phyloP scores from a whole-genome alignment of 371 early-diverging fungal genomes.

The Actinomucor elegans region DNA sequence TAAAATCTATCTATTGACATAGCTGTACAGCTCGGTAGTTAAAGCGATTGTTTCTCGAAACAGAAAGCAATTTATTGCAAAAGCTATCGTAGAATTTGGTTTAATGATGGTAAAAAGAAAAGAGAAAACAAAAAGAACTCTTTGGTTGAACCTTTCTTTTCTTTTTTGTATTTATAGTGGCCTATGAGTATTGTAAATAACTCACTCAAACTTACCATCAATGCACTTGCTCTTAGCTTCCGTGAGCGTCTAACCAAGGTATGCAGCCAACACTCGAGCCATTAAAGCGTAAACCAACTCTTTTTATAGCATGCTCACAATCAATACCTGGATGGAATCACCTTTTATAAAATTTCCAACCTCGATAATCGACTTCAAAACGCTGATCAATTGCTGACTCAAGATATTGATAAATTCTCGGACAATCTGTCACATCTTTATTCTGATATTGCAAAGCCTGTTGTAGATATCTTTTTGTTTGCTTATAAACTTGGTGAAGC shows the following conservation, averaged over 20 bases:
- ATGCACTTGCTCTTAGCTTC: slow-evolving; percentile 74
- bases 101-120: slow-evolving; percentile 66
- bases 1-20: background rate
- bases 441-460: slow-evolving; percentile 82
- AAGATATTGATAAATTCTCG: slow-evolving; percentile 87
- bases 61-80: slow-evolving; percentile 61
- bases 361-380: slow-evolving; percentile 80
- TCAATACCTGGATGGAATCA: slow-evolving; percentile 78
- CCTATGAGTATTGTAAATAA: slow-evolving; percentile 78
- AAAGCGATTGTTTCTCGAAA: slow-evolving; percentile 74
- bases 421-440: slow-evolving; percentile 74
- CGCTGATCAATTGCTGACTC: slow-evolving; percentile 83
- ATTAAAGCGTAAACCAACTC: background rate
- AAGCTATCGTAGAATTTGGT: slow-evolving; percentile 66
- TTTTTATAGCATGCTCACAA: slow-evolving; percentile 70
- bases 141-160: too few relatives aligned
- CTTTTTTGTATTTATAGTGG: slow-evolving; percentile 49
- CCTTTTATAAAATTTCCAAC: slow-evolving; percentile 81
- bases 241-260: slow-evolving; percentile 75
- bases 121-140: too few relatives aligned
- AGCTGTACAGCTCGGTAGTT: slow-evolving; percentile 53
- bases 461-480: slow-evolving; percentile 83
- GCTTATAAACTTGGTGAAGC: slow-evolving; percentile 84
- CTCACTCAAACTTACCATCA: slow-evolving; percentile 69
- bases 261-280: background rate